Conservation (phyloP, 2,329 filamentous ascomycete genomes). For the Teratosphaeria nubilosa region DNA sequence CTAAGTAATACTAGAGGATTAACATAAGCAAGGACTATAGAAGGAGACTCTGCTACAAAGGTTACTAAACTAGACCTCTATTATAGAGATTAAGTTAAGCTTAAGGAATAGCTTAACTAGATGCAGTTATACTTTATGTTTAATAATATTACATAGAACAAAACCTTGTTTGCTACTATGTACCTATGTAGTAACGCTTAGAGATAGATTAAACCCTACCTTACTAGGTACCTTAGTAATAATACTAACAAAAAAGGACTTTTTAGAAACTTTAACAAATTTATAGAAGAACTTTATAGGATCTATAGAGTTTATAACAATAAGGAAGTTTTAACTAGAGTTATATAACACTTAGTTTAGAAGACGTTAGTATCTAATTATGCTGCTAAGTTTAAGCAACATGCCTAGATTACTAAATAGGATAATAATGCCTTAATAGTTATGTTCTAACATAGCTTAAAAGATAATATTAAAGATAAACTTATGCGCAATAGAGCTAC, state of each 20-base stretch:
- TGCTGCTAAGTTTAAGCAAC: too few species aligned
- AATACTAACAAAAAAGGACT: not conserved
- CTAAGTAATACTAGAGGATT: not conserved
- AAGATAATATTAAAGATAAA: too few species aligned
- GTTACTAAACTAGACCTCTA: not conserved
- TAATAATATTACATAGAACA: not conserved
- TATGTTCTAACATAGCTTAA: too few species aligned
- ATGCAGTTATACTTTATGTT: not conserved
- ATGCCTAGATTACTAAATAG: too few species aligned
- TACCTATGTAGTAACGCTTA: too few species aligned
- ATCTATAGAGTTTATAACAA: not conserved
- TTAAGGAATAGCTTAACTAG: not conserved
- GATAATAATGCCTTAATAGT: too few species aligned
- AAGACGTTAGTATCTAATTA: too few species aligned
- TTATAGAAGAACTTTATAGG: not conserved
- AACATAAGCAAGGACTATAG: not conserved
- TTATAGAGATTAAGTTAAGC: not conserved
- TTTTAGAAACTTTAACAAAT: not conserved
- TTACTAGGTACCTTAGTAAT: not conserved
- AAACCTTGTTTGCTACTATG: too few species aligned
- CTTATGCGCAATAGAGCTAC: too few species aligned
- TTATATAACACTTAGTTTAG: too few species aligned
- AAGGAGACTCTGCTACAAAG: not conserved
- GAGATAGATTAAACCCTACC: too few species aligned
- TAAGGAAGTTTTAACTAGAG: not conserved